Conservation (phyloP, 192 early-diverging fungal genomes). For the Coemansia guatemalensis region DNA sequence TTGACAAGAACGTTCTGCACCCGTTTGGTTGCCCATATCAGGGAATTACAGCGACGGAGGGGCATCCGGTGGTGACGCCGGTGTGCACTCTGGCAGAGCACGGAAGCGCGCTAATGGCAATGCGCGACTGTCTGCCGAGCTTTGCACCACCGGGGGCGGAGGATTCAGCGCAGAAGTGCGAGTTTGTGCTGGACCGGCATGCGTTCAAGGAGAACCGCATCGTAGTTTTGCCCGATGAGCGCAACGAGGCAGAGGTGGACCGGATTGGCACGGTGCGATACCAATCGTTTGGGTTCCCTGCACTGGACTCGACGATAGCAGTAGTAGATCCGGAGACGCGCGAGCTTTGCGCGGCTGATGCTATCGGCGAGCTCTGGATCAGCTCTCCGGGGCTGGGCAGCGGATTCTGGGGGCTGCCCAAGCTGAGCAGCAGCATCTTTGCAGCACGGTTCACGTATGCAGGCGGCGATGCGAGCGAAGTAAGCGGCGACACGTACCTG, state of each 20-base stretch:
- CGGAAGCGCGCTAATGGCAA: conserved; percentile 70
- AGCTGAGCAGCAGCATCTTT: conserved; percentile 73
- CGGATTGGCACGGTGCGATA: conserved; percentile 39
- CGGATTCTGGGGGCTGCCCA: conserved; percentile 77
- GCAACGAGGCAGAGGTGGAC: conserved; percentile 28
- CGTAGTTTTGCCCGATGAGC: conserved; percentile 52
- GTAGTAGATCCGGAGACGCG: conserved; percentile 83
- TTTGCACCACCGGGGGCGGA: conserved; percentile 2
- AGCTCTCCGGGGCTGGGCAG: conserved; percentile 69
- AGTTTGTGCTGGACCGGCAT: conserved; percentile 69
- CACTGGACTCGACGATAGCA: conserved; percentile 59
- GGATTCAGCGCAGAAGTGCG: conserved; percentile 6
- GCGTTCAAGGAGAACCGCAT: conserved; percentile 64
- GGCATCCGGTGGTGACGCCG: conserved; percentile 60
- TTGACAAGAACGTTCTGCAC: conserved; percentile 46
- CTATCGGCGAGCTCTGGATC: conserved; percentile 86
- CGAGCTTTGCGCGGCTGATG: conserved; percentile 68
- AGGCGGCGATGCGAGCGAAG: conserved; percentile 6
- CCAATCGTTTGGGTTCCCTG: conserved; percentile 47
- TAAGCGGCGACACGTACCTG: conserved; percentile 65
- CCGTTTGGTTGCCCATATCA: conserved; percentile 53
- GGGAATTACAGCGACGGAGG: conserved; percentile 32
- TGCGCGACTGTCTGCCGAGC: conserved; percentile 60
- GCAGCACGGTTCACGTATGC: conserved; percentile 55
- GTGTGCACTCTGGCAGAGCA: conserved; percentile 72